phyloP scores from a whole-genome alignment of 2,329 filamentous ascomycete species.

The Balansia obtecta region DNA sequence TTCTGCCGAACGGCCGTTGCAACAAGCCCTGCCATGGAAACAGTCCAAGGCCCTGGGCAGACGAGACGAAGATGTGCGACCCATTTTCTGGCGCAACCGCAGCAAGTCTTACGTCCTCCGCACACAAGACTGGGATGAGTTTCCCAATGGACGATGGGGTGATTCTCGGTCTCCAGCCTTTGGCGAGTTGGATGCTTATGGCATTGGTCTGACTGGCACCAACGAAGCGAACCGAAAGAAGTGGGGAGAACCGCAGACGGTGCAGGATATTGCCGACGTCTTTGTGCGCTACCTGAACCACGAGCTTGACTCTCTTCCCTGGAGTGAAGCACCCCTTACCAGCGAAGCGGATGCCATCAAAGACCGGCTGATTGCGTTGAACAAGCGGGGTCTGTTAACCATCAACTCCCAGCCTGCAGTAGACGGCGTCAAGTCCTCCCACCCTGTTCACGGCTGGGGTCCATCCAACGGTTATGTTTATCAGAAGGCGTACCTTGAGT shows the following conservation, averaged over 20 bases:
- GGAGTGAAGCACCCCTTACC: constrained; percentile 84
- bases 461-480: constrained; percentile 93
- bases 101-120: constrained; percentile 92
- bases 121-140: constrained; percentile 98
- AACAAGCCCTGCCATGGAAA: constrained; percentile 91
- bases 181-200: constrained; percentile 88
- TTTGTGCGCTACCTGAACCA: constrained; percentile 80
- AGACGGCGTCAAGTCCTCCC: constrained; percentile 75
- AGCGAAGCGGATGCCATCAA: constrained; percentile 71
- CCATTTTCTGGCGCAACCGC: constrained; percentile 97
- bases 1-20: constrained; percentile 61
- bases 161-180: constrained; percentile 94
- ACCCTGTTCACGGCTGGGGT: constrained; percentile 87
- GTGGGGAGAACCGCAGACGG: constrained; percentile 74
- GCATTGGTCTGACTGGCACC: constrained; percentile 83
- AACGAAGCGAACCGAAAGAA: constrained; percentile 93
- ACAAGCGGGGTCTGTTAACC: constrained; percentile 76
- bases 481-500: constrained; percentile 93
- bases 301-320: constrained; percentile 71
- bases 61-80: constrained; percentile 86
- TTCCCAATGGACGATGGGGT: constrained; percentile 97
- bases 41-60: constrained; percentile 83
- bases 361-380: constrained; percentile 65
- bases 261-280: constrained; percentile 69
- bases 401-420: constrained; percentile 97